Conservation (phyloP, 2,329 filamentous ascomycete genomes). For the Claviceps sp. region DNA sequence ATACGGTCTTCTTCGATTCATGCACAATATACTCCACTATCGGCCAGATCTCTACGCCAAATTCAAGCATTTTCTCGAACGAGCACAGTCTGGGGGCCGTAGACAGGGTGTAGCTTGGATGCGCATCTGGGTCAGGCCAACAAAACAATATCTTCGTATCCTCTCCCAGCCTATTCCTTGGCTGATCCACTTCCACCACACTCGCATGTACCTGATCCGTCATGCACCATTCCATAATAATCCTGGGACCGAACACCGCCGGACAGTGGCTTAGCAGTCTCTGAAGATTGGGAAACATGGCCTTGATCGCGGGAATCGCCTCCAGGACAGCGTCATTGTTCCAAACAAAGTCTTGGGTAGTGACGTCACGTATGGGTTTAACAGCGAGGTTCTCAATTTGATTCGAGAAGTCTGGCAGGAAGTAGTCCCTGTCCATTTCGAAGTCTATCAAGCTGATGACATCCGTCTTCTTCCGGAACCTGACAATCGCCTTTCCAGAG, state of each 20-base stretch:
- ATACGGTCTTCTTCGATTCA: too few relatives aligned
- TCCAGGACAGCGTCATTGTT: background rate
- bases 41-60: conserved; percentile 14
- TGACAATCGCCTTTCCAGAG: conserved; percentile 13
- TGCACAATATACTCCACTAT: conserved; percentile 1
- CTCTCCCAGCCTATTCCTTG: conserved; percentile 11
- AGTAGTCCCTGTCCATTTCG: background rate
- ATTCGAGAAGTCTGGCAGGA: conserved; percentile 16
- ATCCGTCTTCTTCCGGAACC: conserved; percentile 19
- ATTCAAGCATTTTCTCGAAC: background rate
- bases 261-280: conserved; percentile 12
- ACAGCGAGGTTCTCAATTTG: conserved; percentile 18
- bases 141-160: conserved; percentile 15
- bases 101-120: conserved; percentile 17
- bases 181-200: conserved; percentile 14
- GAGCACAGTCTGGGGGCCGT: conserved; percentile 7
- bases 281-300: conserved; percentile 14
- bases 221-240: conserved; percentile 16
- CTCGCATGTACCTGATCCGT: conserved; percentile 17
- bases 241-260: background rate
- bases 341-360: background rate
- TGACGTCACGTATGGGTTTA: conserved; percentile 2
- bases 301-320: background rate
- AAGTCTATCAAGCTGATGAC: conserved; percentile 15
- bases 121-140: conserved; percentile 21